Conservation (phyloP, 2,329 filamentous ascomycete species). For the Fragosphaeria purpurea region DNA sequence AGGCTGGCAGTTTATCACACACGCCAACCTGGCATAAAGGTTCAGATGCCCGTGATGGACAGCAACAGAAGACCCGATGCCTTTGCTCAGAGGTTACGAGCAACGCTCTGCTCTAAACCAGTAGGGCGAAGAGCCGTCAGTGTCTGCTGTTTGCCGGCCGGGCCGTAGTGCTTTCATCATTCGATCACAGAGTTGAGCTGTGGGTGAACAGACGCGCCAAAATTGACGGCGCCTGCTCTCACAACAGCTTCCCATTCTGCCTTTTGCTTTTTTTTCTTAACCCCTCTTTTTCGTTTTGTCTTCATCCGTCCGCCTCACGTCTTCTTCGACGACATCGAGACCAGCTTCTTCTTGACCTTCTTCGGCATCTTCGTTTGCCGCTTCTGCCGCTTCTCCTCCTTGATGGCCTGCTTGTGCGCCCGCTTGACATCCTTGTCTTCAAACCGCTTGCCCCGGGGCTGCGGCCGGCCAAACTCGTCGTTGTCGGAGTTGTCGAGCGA, state of each 20-base stretch:
- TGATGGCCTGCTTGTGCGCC: conserved; percentile 79
- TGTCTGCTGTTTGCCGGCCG: too few species aligned
- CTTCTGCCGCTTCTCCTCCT: conserved; percentile 92
- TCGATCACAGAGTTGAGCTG: conserved; percentile 3
- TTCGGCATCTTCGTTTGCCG: conserved; percentile 94
- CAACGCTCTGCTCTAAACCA: neutral
- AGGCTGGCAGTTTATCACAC: neutral
- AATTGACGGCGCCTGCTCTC: too few species aligned
- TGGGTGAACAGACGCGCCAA: neutral
- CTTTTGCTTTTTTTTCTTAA: neutral
- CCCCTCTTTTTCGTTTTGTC: neutral
- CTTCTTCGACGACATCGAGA: conserved; percentile 51
- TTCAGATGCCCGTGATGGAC: too few species aligned
- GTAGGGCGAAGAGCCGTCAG: too few species aligned
- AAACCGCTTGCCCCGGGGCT: conserved; percentile 71
- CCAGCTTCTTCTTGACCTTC: conserved; percentile 82
- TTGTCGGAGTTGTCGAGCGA: conserved; percentile 30
- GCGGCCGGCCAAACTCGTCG: conserved; percentile 48
- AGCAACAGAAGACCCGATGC: too few species aligned
- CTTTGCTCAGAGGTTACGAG: neutral
- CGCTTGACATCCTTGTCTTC: conserved; percentile 88
- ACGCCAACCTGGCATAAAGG: too few species aligned
- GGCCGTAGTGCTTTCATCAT: conserved; percentile 12
- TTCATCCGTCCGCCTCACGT: conserved; percentile 18
- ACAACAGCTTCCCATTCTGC: neutral